A percentile compares a stretch with the other conserved stretches of the same genome.
phyloP scores from a whole-genome alignment of 2,329 filamentous ascomycete species.

The Xylariaceae sp. region DNA sequence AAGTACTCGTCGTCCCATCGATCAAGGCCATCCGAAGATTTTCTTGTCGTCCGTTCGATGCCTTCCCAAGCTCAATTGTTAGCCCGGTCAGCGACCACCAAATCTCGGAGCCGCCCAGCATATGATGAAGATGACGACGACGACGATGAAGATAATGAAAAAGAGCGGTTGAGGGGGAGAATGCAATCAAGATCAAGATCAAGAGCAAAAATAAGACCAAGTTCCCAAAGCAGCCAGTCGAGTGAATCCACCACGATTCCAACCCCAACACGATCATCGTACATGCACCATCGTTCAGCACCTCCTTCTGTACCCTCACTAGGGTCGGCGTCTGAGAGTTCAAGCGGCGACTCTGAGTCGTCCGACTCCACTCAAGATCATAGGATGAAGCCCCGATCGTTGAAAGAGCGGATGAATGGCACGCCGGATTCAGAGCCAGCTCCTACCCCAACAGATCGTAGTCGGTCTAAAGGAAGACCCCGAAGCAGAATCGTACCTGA shows the following conservation, averaged over 20 bases:
- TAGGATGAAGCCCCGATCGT: conserved; percentile 23
- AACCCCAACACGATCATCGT: conserved; percentile 45
- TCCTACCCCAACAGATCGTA: conserved; percentile 23
- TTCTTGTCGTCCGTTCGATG: conserved; percentile 37
- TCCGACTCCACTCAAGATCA: conserved; percentile 25
- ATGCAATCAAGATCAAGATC: conserved; percentile 26
- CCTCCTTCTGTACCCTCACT: conserved; percentile 46
- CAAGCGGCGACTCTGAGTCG: conserved; percentile 41
- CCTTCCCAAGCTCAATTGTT: conserved; percentile 40
- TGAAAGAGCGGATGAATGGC: conserved; percentile 32
- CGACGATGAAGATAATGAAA: conserved; percentile 36
- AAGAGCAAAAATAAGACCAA: conserved; percentile 33
- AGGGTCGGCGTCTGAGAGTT: conserved; percentile 47
- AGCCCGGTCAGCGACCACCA: conserved; percentile 34
- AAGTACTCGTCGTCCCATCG: conserved; percentile 38
- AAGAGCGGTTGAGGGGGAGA: conserved; percentile 37
- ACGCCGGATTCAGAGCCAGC: conserved; percentile 30
- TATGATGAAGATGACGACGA: conserved; percentile 35
- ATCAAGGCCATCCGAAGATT: conserved; percentile 38
- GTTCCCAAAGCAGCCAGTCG: conserved; percentile 20
- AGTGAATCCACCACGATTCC: conserved; percentile 29
- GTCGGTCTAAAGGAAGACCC: conserved; percentile 22
- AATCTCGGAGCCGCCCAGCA: conserved; percentile 33
- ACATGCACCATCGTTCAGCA: conserved; percentile 48
- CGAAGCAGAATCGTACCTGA: conserved; percentile 22